phyloP scores from a whole-genome alignment of 192 early-diverging fungal genomes.

The Coemansia sp. region DNA sequence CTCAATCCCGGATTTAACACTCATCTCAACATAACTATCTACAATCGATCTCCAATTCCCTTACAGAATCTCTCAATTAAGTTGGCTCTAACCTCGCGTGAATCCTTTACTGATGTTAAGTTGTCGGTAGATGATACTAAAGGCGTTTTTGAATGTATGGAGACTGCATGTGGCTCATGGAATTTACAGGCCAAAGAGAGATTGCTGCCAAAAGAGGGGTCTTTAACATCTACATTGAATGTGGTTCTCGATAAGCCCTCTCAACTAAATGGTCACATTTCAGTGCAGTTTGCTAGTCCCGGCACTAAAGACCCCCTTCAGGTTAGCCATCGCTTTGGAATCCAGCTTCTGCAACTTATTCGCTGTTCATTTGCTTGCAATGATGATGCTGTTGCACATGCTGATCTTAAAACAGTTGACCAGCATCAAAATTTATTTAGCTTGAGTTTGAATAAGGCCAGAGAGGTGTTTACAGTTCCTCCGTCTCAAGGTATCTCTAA shows the following conservation, averaged over 20 bases:
- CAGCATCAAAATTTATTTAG: neutral
- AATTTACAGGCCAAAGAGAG: neutral
- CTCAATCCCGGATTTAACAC: neutral
- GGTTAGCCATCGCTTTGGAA: slow-evolving; percentile 32
- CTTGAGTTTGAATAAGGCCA: slow-evolving; percentile 12
- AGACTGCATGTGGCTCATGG: neutral
- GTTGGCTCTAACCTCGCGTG: slow-evolving; percentile 17
- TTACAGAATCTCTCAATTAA: slow-evolving; percentile 8
- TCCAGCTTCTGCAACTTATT: slow-evolving; percentile 29
- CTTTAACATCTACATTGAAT: neutral
- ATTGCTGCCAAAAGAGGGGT: slow-evolving; percentile 3
- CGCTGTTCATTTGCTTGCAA: slow-evolving; percentile 10
- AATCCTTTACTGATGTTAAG: neutral
- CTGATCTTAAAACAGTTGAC: neutral
- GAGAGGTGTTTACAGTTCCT: slow-evolving; percentile 19
- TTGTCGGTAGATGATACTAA: no score
- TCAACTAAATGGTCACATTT: slow-evolving; percentile 30
- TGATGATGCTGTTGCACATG: neutral
- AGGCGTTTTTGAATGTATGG: neutral
- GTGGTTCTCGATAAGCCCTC: slow-evolving; percentile 7
- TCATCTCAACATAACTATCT: slow-evolving; percentile 8
- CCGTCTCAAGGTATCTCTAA: slow-evolving; percentile 23
- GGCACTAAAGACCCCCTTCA: slow-evolving; percentile 31
- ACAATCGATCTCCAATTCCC: slow-evolving; percentile 40
- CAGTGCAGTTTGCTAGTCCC: slow-evolving; percentile 35